Evolutionary conservation across 2,329 filamentous ascomycete genomes (phyloP), one percentile per base, ranked within the genome.

Genomic region (Aspergillus arachidicola): DNA sequence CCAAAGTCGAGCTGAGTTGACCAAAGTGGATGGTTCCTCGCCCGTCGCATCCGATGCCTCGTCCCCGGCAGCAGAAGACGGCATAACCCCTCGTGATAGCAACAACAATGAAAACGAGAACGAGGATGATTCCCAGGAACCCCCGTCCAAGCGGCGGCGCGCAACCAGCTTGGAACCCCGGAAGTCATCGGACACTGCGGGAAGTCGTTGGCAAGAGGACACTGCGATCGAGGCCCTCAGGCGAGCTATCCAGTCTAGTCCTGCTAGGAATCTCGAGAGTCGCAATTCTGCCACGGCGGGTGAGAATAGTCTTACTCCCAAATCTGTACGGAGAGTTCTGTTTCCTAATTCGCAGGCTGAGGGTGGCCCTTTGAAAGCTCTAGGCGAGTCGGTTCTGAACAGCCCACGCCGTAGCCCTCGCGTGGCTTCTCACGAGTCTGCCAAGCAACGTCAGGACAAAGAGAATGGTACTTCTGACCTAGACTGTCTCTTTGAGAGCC

Each of bases 401-500:
- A 86, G 74, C 81, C 86, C 76, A 82, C 85, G 76, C 30, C 75
- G 79, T 62, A 79, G 77, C 62, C 78, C 80, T 61, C 78, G 79
- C 53, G 67, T 71, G 61, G 68, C 67, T 53, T 73, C 75, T 54
- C 72, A 73, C 64, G 75, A 73, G 62, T 77, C 72, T 64, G 74
- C 77, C 67, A 80, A 76, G 64, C 76, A 76, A 66, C 71, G 67
- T 59, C 78, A 79, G 56, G 85, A 88, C 63, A 88, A 89, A 69
- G 87, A 89, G 73, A 89, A 89, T 66, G 77, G 79, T 14, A 81
- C 83, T 6, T 71, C 74, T 23, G 84, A 85, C 41, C 75, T 91
- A 6, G 85, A 87, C 46, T 82, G 85, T 57, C 83, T 95, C 5
- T 94, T 95, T 70, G 88, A 89, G 61, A 84, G 89, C 59, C 79